Percentiles rank a stretch among this genome's conserved stretches.
These are phyloP conservation scores for Sambucus nigra DNA, from an alignment of 129 eudicot species.

Conservation along the genomic window DNA sequence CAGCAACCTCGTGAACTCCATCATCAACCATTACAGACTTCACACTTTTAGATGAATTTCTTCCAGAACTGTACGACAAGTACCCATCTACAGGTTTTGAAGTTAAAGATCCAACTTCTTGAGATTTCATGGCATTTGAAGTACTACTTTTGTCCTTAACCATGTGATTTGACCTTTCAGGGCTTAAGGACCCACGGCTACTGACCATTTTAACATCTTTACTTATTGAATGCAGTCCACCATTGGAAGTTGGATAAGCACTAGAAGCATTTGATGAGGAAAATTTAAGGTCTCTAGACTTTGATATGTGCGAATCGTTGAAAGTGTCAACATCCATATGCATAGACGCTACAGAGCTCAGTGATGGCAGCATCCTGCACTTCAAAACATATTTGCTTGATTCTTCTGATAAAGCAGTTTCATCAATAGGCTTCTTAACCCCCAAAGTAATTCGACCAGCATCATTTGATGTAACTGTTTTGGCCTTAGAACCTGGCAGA, in stretches of 20 bases:
- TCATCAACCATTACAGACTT: slow-evolving; percentile 25
- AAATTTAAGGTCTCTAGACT: slow-evolving; percentile 15
- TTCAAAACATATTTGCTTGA: slow-evolving; percentile 12
- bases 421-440: slow-evolving; percentile 18
- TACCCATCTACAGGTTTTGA: slow-evolving; percentile 17
- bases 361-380: slow-evolving; percentile 11
- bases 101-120: slow-evolving; percentile 13
- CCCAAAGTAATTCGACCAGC: slow-evolving; percentile 15
- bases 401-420: slow-evolving; percentile 11
- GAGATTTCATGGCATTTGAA: slow-evolving; percentile 12
- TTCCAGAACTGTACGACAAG: slow-evolving; percentile 21
- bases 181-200: slow-evolving; percentile 9
- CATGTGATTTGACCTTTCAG: slow-evolving; percentile 14
- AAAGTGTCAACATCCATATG: slow-evolving; percentile 5
- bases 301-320: slow-evolving; percentile 8
- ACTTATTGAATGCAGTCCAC: slow-evolving; percentile 12
- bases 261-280: slow-evolving; percentile 8
- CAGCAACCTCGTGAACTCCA: slow-evolving; percentile 16
- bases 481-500: slow-evolving; percentile 9
- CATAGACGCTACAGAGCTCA: slow-evolving; percentile 12
- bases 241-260: slow-evolving; percentile 2
- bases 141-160: slow-evolving; percentile 9
- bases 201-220: slow-evolving; percentile 13
- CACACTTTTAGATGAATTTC: slow-evolving; percentile 15
- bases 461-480: slow-evolving; percentile 7